phyloP scores from a whole-genome alignment of 2,329 filamentous ascomycete species.

The Sphaerulina vaccinii region DNA sequence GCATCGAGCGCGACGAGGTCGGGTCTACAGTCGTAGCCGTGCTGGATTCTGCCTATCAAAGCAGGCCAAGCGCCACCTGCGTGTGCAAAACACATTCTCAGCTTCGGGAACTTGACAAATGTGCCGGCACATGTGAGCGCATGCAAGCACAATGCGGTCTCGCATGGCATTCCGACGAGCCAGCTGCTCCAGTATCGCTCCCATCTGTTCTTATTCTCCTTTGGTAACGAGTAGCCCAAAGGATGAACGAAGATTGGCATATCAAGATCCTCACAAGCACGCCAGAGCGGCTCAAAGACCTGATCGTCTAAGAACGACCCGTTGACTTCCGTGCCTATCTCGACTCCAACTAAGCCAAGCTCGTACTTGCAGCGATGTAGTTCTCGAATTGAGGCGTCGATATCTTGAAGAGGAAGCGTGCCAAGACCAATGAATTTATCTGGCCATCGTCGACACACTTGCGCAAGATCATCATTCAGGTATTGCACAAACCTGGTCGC shows the following conservation, averaged over 20 bases:
- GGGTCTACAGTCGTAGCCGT: conserved; percentile 15
- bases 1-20: conserved; percentile 15
- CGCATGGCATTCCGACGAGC: conserved; percentile 18
- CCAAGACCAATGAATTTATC: conserved; percentile 13
- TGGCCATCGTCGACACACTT: conserved; percentile 6
- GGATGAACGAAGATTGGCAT: conserved; percentile 20
- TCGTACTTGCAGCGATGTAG: conserved; percentile 13
- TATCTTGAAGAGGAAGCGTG: conserved; percentile 14
- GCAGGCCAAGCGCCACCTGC: conserved; percentile 16
- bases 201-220: conserved; percentile 15
- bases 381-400: conserved; percentile 12
- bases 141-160: conserved; percentile 14
- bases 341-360: conserved; percentile 10
- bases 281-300: conserved; percentile 11
- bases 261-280: conserved; percentile 13
- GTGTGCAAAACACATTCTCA: conserved; percentile 19
- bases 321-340: conserved; percentile 15
- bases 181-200: conserved; percentile 16
- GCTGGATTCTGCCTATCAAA: conserved; percentile 16
- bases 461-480: conserved; percentile 17
- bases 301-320: conserved; percentile 11
- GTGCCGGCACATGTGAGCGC: conserved; percentile 11
- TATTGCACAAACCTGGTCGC: conserved; percentile 13
- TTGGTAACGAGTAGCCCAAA: conserved; percentile 12
- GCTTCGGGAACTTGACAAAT: conserved; percentile 11